These are phyloP conservation scores for Fusarium sp. DNA, from an alignment of 2,329 filamentous ascomycete genomes.

Conservation along the genomic window DNA sequence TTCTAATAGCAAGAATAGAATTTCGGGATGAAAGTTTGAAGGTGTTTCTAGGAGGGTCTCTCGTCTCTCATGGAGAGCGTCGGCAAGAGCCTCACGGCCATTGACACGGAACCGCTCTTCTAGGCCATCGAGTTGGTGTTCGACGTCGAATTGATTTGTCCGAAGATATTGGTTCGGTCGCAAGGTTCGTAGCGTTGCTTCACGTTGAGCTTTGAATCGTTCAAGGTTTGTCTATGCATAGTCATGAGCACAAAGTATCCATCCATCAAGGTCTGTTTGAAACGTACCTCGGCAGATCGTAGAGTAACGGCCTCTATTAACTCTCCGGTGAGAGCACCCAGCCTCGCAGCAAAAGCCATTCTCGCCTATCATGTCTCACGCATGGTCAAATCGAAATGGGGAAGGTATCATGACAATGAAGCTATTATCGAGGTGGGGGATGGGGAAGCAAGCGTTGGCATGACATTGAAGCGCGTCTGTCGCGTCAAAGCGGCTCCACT, in stretches of 20 bases:
- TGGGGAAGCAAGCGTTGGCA: background rate
- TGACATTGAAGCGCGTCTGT: conserved; percentile 37
- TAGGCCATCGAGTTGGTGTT: conserved; percentile 74
- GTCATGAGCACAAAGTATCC: conserved; percentile 17
- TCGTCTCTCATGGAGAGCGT: conserved; percentile 72
- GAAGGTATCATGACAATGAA: conserved; percentile 31
- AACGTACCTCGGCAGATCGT: conserved; percentile 62
- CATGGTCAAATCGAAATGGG: conserved; percentile 21
- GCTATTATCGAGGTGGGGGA: conserved; percentile 25
- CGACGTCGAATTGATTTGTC: conserved; percentile 81
- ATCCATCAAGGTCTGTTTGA: conserved; percentile 11
- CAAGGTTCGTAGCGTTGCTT: conserved; percentile 63
- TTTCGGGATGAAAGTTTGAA: conserved; percentile 80
- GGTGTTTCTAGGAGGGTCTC: conserved; percentile 66
- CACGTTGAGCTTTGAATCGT: conserved; percentile 58
- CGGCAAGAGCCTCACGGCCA: conserved; percentile 82
- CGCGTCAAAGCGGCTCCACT: conserved; percentile 38
- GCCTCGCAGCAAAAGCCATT: conserved; percentile 78
- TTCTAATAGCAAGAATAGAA: conserved; percentile 81
- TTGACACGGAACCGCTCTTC: conserved; percentile 89
- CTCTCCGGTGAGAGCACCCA: conserved; percentile 75
- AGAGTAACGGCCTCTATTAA: conserved; percentile 74
- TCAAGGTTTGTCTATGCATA: conserved; percentile 42
- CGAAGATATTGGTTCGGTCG: conserved; percentile 69
- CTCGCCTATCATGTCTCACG: conserved; percentile 25